Evolutionary conservation across 306 rosid species (phyloP).

Genomic region (Herpetospermum pedunculosum): DNA sequence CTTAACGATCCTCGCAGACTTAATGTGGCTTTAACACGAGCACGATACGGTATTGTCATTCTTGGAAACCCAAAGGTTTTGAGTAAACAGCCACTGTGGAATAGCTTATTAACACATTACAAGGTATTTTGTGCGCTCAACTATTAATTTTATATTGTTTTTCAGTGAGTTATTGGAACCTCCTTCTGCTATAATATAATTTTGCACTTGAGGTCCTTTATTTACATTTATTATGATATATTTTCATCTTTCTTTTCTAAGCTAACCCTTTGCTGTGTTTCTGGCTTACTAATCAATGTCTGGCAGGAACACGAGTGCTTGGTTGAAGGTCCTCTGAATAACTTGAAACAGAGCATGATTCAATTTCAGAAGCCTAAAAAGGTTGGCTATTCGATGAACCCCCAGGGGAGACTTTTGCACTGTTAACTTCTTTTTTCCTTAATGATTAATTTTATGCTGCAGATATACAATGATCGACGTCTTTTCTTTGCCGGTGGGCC

Average conservation of each 20-base stretch:
- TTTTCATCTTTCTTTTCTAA: background rate
- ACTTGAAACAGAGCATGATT: slow-evolving; percentile 98
- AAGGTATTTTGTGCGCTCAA: slow-evolving; percentile 47
- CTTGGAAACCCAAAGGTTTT: slow-evolving; percentile 97
- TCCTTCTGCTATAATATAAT: background rate
- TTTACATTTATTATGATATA: background rate
- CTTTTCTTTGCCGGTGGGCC: slow-evolving; percentile 91
- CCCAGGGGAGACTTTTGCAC: background rate
- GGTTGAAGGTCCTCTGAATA: slow-evolving; percentile 96
- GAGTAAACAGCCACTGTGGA: slow-evolving; percentile 98
- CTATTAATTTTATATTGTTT: background rate
- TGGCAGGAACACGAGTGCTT: slow-evolving; percentile 91
- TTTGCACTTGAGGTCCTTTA: background rate
- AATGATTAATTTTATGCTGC: slow-evolving; percentile 5
- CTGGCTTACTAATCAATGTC: background rate
- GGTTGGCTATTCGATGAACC: slow-evolving; percentile 26
- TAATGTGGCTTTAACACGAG: slow-evolving; percentile 94
- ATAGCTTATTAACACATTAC: slow-evolving; percentile 88
- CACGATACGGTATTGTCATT: slow-evolving; percentile 97
- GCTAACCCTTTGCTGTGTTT: background rate
- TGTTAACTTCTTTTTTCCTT: background rate
- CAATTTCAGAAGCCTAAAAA: slow-evolving; percentile 98
- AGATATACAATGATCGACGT: slow-evolving; percentile 91
- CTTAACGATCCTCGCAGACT: slow-evolving; percentile 96
- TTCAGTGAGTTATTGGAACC: background rate